Conservation (phyloP, 108 stramenopile species). For the Mediolabrus comicus region DNA sequence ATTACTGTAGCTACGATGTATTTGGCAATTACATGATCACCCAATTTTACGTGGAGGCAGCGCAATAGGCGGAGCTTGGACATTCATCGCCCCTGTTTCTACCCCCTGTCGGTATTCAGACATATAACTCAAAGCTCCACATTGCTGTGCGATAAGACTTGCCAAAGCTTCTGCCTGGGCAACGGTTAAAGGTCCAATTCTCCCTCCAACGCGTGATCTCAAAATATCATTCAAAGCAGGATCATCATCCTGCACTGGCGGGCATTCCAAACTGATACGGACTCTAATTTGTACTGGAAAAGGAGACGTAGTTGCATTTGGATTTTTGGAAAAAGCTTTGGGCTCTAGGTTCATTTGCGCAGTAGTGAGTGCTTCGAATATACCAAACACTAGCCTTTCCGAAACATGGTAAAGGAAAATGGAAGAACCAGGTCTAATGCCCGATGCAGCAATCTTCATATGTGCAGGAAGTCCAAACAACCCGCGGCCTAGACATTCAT, state of each 20-base stretch:
- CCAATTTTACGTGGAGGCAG: slow-evolving; percentile 75
- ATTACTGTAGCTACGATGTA: background rate
- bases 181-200: slow-evolving; percentile 78
- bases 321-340: slow-evolving; percentile 84
- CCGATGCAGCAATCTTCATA: slow-evolving; percentile 81
- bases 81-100: slow-evolving; percentile 48
- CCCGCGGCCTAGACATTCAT: slow-evolving; percentile 86
- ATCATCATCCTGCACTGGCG: slow-evolving; percentile 86
- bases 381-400: slow-evolving; percentile 82
- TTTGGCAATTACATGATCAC: background rate
- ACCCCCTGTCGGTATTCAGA: slow-evolving; percentile 67
- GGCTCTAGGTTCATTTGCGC: slow-evolving; percentile 82
- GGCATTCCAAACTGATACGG: slow-evolving; percentile 81
- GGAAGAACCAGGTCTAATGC: slow-evolving; percentile 75
- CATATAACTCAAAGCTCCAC: slow-evolving; percentile 87
- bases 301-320: slow-evolving; percentile 79
- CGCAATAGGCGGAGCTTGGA: slow-evolving; percentile 79
- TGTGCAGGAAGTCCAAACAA: slow-evolving; percentile 85
- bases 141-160: slow-evolving; percentile 74
- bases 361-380: slow-evolving; percentile 88
- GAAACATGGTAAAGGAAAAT: slow-evolving; percentile 89
- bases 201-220: slow-evolving; percentile 71
- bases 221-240: slow-evolving; percentile 79
- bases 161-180: slow-evolving; percentile 82
- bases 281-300: slow-evolving; percentile 87